phyloP scores from a whole-genome alignment of 139 green algal genomes.

The Yamagishiella unicocca region DNA sequence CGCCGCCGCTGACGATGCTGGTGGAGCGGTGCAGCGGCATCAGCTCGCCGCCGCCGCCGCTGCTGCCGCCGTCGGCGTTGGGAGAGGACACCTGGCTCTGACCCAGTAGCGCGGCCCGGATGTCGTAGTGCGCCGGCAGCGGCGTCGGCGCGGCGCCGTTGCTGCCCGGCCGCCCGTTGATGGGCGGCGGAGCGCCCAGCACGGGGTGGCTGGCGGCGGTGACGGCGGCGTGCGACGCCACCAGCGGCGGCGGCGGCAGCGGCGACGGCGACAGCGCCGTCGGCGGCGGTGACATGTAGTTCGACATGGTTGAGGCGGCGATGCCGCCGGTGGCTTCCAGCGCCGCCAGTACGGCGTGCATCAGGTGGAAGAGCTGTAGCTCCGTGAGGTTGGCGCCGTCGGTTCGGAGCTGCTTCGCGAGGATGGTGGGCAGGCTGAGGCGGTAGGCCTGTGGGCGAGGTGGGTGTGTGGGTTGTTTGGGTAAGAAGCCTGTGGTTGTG shows the following conservation, averaged over 20 bases:
- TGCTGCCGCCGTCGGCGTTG: background rate
- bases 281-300: background rate
- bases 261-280: background rate
- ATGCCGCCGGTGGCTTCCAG: conserved; percentile 21
- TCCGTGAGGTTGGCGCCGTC: conserved; percentile 37
- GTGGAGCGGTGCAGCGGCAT: background rate
- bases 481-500: too few relatives aligned
- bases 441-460: background rate
- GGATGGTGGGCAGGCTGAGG: conserved; percentile 16
- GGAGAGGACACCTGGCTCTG: background rate
- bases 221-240: background rate
- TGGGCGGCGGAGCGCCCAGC: background rate
- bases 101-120: conserved; percentile 2
- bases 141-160: conserved; percentile 38
- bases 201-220: background rate
- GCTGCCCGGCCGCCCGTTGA: conserved; percentile 3
- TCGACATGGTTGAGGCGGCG: background rate
- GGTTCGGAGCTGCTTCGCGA: conserved; percentile 10
- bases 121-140: conserved; percentile 16
- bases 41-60: background rate
- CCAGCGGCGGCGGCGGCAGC: conserved; percentile 38
- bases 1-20: background rate
- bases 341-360: conserved; percentile 41
- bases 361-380: conserved; percentile 40
- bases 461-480: too few relatives aligned